Evolutionary conservation across 768 basidiomycete genomes (phyloP).

Genomic region (Mrakia frigida): DNA sequence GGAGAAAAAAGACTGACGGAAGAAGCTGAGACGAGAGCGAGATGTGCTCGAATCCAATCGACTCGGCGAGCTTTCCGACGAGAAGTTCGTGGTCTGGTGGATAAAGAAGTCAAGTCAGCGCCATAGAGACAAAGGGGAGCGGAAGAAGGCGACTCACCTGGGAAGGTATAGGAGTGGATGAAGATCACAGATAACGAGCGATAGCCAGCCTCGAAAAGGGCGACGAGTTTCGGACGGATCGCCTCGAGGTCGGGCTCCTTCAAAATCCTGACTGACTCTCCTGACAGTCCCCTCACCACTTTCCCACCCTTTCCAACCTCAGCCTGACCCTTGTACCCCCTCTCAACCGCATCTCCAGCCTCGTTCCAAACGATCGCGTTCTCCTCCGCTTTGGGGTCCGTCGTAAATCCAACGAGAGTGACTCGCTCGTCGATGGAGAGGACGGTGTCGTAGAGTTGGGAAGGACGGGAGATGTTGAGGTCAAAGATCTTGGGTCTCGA

Average conservation of each 20-base stretch:
- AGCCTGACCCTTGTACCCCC: conserved; percentile 33
- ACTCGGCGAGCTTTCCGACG: conserved; percentile 33
- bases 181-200: conserved; percentile 26
- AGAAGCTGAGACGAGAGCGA: conserved; percentile 26
- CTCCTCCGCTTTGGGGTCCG: conserved; percentile 30
- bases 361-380: conserved; percentile 25
- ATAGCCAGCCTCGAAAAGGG: conserved; percentile 13
- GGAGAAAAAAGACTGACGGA: background rate
- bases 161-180: conserved; percentile 29
- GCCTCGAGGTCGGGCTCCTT: conserved; percentile 7
- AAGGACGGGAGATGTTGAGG: conserved; percentile 31
- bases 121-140: too few relatives aligned
- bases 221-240: conserved; percentile 14
- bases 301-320: conserved; percentile 31
- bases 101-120: background rate
- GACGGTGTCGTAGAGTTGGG: conserved; percentile 31
- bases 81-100: conserved; percentile 35
- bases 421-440: conserved; percentile 36
- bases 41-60: conserved; percentile 35
- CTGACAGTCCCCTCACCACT: conserved; percentile 16
- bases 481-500: conserved; percentile 36
- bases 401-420: conserved; percentile 38
- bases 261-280: conserved; percentile 17
- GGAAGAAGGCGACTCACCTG: conserved; percentile 1
- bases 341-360: background rate